These are phyloP conservation scores for Tylopilus cervinicoccineus DNA, from an alignment of 768 basidiomycete species.

Conservation along the genomic window DNA sequence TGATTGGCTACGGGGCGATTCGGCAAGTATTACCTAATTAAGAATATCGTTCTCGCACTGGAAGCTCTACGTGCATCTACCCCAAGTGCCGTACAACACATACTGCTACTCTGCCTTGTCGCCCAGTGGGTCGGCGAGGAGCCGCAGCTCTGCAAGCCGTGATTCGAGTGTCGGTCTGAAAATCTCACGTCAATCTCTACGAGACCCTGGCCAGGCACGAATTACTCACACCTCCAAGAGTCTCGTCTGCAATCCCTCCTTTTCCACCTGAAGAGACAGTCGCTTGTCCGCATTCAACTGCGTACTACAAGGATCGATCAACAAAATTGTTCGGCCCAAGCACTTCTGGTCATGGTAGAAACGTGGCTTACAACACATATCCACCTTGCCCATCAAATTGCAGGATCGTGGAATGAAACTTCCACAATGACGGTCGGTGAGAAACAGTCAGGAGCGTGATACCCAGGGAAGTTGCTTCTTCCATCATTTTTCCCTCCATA, in stretches of 20 bases:
- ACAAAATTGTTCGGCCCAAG: not conserved
- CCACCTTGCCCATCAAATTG: conserved; percentile 94
- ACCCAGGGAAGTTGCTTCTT: conserved; percentile 77
- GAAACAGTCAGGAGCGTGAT: conserved; percentile 95
- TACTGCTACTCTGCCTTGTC: not conserved
- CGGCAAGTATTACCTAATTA: conserved; percentile 9
- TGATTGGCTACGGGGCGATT: conserved; percentile 26
- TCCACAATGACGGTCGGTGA: conserved; percentile 92
- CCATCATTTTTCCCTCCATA: conserved; percentile 94
- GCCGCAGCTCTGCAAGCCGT: conserved; percentile 63
- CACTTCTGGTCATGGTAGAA: not conserved
- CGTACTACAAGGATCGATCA: conserved; percentile 47
- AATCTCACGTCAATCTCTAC: not conserved
- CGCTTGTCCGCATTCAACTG: conserved; percentile 88
- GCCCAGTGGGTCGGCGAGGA: conserved; percentile 29
- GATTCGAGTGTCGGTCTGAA: conserved; percentile 76
- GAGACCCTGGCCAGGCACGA: not conserved
- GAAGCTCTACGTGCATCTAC: not conserved
- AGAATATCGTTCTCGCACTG: conserved; percentile 5
- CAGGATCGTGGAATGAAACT: conserved; percentile 83
- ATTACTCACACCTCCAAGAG: conserved; percentile 76
- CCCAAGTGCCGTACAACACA: too few relatives aligned
- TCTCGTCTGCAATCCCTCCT: conserved; percentile 81
- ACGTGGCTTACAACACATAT: conserved; percentile 79
- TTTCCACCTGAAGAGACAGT: conserved; percentile 90